Evolutionary conservation across 371 early-diverging fungal genomes (phyloP).

Genomic region (Actinomortierella wolfii): DNA sequence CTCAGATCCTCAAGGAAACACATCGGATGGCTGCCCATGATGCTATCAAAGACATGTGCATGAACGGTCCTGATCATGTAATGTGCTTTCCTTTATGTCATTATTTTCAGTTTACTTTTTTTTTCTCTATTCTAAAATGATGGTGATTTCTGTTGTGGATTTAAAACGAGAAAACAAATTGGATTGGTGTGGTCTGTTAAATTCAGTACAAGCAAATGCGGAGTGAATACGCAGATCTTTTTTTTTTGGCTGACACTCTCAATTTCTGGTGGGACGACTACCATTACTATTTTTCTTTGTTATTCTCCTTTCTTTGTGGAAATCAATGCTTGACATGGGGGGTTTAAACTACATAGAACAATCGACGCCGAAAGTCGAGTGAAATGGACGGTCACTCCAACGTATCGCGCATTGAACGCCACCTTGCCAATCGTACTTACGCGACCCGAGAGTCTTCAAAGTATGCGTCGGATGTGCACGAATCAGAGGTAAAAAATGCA

Average conservation of each 20-base stretch:
- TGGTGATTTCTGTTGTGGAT: background rate
- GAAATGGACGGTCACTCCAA: constrained; percentile 23
- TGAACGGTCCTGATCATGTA: constrained; percentile 36
- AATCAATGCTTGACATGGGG: too few relatives aligned
- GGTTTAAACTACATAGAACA: too few relatives aligned
- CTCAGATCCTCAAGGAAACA: too few relatives aligned
- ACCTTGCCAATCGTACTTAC: constrained; percentile 30
- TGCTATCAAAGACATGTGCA: constrained; percentile 41
- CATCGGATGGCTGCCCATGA: constrained; percentile 33
- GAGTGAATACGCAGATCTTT: too few relatives aligned
- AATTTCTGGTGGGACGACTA: background rate
- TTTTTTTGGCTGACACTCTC: background rate
- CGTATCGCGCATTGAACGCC: constrained; percentile 33
- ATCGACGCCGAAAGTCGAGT: constrained; percentile 25
- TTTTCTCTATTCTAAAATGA: background rate
- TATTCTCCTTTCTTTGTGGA: background rate
- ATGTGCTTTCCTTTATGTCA: background rate
- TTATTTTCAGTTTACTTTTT: too few relatives aligned
- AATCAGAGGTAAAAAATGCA: background rate
- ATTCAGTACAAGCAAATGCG: too few relatives aligned
- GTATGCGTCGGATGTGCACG: background rate
- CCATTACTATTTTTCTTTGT: background rate
- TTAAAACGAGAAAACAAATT: background rate
- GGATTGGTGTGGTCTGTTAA: too few relatives aligned
- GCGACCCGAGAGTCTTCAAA: constrained; percentile 29